phyloP scores from a whole-genome alignment of 176 grass and related monocot genomes.

The Musa schizocarpa region DNA sequence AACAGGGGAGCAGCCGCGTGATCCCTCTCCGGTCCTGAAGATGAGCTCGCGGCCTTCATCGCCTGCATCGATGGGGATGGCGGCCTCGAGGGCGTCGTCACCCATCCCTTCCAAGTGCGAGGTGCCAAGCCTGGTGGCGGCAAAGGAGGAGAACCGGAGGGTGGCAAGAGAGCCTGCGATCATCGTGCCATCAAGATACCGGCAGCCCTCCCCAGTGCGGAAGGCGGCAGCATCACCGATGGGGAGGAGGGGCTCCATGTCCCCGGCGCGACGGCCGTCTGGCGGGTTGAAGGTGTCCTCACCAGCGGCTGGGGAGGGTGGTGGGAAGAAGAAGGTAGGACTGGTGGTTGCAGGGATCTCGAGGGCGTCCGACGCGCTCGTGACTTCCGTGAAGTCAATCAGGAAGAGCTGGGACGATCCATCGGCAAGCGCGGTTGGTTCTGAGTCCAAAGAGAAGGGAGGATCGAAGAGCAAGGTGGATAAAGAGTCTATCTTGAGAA shows the following conservation, averaged over 20 bases:
- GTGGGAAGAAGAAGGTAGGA: slow-evolving; percentile 57
- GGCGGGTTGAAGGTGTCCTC: slow-evolving; percentile 27
- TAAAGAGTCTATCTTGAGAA: slow-evolving; percentile 48
- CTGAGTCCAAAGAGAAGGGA: slow-evolving; percentile 31
- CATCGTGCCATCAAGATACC: slow-evolving; percentile 67
- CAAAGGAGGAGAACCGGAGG: slow-evolving; percentile 69
- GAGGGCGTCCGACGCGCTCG: slow-evolving; percentile 54
- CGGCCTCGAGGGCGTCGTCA: slow-evolving; percentile 42
- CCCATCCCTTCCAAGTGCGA: slow-evolving; percentile 75
- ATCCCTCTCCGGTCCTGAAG: slow-evolving; percentile 28
- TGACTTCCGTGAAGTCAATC: slow-evolving; percentile 41
- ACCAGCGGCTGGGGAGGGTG: slow-evolving; percentile 34
- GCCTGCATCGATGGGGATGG: slow-evolving; percentile 13
- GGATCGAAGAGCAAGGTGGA: slow-evolving; percentile 48
- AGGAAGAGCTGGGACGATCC: slow-evolving; percentile 93
- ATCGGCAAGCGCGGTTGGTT: slow-evolving; percentile 18
- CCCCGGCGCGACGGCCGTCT: slow-evolving; percentile 37
- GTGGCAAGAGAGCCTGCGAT: slow-evolving; percentile 54
- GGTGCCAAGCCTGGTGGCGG: slow-evolving; percentile 59
- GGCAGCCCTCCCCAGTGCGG: slow-evolving; percentile 53
- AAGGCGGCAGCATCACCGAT: slow-evolving; percentile 37
- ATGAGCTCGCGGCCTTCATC: slow-evolving; percentile 28
- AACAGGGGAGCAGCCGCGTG: neutral
- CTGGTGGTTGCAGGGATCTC: slow-evolving; percentile 68
- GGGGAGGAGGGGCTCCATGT: slow-evolving; percentile 47